Conservation (phyloP, 495 filamentous ascomycete genomes). For the Xylaria longipes region DNA sequence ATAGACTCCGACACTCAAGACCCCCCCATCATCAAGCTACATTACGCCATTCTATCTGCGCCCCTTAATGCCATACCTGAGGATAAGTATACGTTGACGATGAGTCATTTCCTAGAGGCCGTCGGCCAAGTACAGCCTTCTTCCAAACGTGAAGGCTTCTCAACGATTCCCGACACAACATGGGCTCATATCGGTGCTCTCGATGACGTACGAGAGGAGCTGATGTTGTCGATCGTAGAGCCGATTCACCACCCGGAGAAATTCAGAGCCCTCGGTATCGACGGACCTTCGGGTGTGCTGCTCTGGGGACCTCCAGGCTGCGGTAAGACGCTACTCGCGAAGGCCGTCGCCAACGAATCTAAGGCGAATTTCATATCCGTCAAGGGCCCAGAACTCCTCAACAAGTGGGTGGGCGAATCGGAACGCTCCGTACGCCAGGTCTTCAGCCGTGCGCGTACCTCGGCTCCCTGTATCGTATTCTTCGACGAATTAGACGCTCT, state of each 20-base stretch:
- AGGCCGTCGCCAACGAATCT: conserved; percentile 94
- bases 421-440: conserved; percentile 93
- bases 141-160: conserved; percentile 94
- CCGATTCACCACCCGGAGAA: conserved; percentile 86
- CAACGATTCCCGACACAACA: conserved; percentile 94
- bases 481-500: conserved; percentile 97
- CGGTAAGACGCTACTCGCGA: conserved; percentile 95
- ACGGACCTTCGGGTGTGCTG: conserved; percentile 86
- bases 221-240: conserved; percentile 87
- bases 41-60: conserved; percentile 36
- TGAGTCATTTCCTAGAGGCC: conserved; percentile 58
- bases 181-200: conserved; percentile 94
- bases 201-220: conserved; percentile 75
- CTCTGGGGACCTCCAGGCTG: conserved; percentile 98
- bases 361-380: conserved; percentile 98
- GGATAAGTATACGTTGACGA: conserved; percentile 51
- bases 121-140: conserved; percentile 89
- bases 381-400: conserved; percentile 91
- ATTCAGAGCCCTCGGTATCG: conserved; percentile 82
- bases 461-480: conserved; percentile 92
- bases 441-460: conserved; percentile 85
- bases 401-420: conserved; percentile 95
- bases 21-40: conserved; percentile 33
- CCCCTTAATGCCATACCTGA: conserved; percentile 49
- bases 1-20: conserved; percentile 31